phyloP scores from a whole-genome alignment of 208 protist species.

The Acanthamoeba culbertsoni region DNA sequence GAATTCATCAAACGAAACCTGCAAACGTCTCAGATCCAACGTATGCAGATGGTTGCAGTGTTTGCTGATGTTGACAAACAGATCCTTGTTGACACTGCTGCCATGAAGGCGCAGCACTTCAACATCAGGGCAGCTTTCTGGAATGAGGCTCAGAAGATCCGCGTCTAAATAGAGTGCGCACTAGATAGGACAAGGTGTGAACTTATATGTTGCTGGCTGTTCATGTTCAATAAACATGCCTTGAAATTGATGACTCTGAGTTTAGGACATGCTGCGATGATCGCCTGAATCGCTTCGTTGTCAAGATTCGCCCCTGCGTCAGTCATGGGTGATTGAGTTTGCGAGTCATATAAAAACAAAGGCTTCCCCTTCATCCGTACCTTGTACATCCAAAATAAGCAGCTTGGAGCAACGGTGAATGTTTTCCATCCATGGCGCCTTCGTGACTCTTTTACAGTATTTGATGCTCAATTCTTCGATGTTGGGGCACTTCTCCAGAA shows the following conservation, averaged over 20 bases:
- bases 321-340: too few species aligned
- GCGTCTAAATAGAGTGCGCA: not conserved
- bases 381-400: not conserved
- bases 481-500: not conserved
- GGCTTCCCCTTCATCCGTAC: not conserved
- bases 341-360: too few species aligned
- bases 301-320: not conserved
- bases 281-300: not conserved
- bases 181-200: not conserved
- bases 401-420: not conserved
- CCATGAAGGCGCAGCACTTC: conserved; percentile 8
- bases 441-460: not conserved
- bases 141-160: not conserved
- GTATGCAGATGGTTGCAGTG: not conserved
- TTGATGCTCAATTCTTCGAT: not conserved
- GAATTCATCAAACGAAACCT: not conserved
- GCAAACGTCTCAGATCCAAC: not conserved
- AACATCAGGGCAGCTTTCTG: not conserved
- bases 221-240: not conserved
- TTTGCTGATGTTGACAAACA: not conserved
- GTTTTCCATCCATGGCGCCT: not conserved
- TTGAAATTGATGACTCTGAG: not conserved
- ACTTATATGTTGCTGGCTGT: too few species aligned
- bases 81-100: not conserved
- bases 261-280: not conserved